Evolutionary conservation across 2,329 filamentous ascomycete genomes (phyloP), one percentile per base, ranked within the genome.

Genomic region (Aureobasidium sp.): DNA sequence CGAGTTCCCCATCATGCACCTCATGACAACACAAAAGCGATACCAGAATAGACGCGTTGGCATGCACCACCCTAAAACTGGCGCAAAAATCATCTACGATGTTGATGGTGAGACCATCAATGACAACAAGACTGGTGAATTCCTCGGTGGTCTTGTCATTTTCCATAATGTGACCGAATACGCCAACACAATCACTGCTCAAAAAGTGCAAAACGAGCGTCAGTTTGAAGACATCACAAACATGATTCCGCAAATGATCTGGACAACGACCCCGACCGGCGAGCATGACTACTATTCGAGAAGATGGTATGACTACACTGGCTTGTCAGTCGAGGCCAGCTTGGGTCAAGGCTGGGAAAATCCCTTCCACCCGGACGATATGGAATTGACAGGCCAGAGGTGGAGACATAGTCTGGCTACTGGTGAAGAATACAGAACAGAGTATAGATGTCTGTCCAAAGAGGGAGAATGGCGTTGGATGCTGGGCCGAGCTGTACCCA

Each of bases 301-400:
- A 41, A 74, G 83, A n/a, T 91, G 86, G 85, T 88, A 87, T 62
- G 78, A 80, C n/a, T 90, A 87, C 61, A 90, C 87, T 0, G 85
- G 87, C 0, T 68, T 89, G 21, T 76, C 75, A 0, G 72, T 75
- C 8, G 79, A 85, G 39, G 72, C 83, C 8, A 86, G 81, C 22
- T 59, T 85, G 2, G 85, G 85, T 0, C 62, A 73, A 25, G 78
- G 77, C 2, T 88, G 85, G 84, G 71, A 74, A 60, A 69, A 74
- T 3, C 76, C 81, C 0, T 85, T 89, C 58, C 86, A 90, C 60
- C 79, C 79, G 0, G 86, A 90, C 24, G 86, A 90, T 58, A 73
- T 85, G 66, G 60, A 70, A 0, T 71, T 76, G n/a, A 77, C 80
- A 0, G 62, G 63, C 2, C 72, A 72, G 39, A 70, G 73, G 52